Evolutionary conservation across 2,329 filamentous ascomycete genomes (phyloP), one percentile per base, ranked within the genome.

Genomic region (Colletotrichum viniferum): DNA sequence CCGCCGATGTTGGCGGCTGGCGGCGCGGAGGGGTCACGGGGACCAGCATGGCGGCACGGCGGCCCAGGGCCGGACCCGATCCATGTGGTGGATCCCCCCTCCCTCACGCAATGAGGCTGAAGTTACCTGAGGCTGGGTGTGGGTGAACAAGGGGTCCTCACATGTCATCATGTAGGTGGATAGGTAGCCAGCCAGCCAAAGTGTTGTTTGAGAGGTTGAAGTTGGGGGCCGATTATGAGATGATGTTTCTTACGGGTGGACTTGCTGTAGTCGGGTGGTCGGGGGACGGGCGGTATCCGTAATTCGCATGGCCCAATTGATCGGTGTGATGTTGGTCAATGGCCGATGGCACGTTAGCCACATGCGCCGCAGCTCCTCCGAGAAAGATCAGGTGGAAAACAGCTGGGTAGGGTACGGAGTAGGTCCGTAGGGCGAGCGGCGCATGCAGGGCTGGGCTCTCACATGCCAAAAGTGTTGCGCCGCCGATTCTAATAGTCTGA

Each of bases 1-100:
- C 52, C 14, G 52, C 66, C 66, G 21, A 64, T n/a, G n/a, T 66
- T 36, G 61, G 32, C 64, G 69, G 24, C 48, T 48, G 60, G 16
- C 71, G 71, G 65, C n/a, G 43, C 43, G 58, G 43, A 38, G 43
- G 67, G 66, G 67, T 74, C 71, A 74, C 71, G 71, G 71, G 71
- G 48, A 30, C 52, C 56, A 70, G 71, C 55, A 36, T 56, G 56
- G 61, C 61, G 67, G 67, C 13, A 30, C 30, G 21, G 21, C 38
- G 30, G 67, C 68, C 36, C 36, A 28, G 43, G 14, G 67, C 68
- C 36, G 72, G 69, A 43, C 36, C 61, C 68, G 61, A 61, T 66
- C 61, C 69, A 16, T 48, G 52, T 16, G 34, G 52, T 52, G 52
- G 43, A 52, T 52, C n/a, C 43, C 21, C 52, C 32, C 28, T 55